Conservation (phyloP, 306 rosid genomes). For the Betula pendula region DNA sequence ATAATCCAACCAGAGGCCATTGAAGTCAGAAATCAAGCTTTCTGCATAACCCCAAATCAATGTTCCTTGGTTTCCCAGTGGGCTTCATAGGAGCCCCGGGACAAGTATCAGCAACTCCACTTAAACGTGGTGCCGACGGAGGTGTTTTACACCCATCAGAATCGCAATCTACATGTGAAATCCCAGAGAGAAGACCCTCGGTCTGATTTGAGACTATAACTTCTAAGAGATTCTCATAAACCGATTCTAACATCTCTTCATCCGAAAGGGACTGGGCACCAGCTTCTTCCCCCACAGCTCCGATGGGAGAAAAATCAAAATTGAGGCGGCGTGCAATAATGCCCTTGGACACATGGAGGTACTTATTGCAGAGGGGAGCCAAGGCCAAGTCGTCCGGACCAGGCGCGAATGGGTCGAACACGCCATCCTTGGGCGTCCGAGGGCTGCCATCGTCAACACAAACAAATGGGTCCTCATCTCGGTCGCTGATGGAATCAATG, state of each 20-base stretch:
- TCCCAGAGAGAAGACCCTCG: conserved; percentile 38
- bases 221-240: conserved; percentile 58
- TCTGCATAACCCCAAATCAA: conserved; percentile 55
- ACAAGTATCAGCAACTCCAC: conserved; percentile 54
- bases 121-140: conserved; percentile 22
- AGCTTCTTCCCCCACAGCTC: conserved; percentile 1
- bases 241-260: conserved; percentile 54
- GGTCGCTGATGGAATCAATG: conserved; percentile 24
- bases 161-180: conserved; percentile 27
- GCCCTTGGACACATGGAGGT: conserved; percentile 32
- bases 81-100: conserved; percentile 65
- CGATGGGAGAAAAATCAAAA: conserved; percentile 37
- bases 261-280: conserved; percentile 50
- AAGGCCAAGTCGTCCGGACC: conserved; percentile 48
- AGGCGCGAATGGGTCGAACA: conserved; percentile 78
- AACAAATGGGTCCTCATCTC: conserved; percentile 10
- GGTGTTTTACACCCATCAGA: conserved; percentile 52
- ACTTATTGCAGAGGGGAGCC: conserved; percentile 54
- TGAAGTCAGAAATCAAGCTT: conserved; percentile 67
- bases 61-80: conserved; percentile 35
- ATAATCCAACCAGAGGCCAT: conserved; percentile 8
- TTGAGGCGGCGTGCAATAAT: conserved; percentile 52
- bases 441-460: conserved; percentile 44
- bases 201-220: conserved; percentile 53
- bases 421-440: conserved; percentile 58